Percentiles rank a stretch among this genome's conserved stretches.
phyloP scores from a whole-genome alignment of 208 protist genomes.

The Acanthamoeba triangularis region DNA sequence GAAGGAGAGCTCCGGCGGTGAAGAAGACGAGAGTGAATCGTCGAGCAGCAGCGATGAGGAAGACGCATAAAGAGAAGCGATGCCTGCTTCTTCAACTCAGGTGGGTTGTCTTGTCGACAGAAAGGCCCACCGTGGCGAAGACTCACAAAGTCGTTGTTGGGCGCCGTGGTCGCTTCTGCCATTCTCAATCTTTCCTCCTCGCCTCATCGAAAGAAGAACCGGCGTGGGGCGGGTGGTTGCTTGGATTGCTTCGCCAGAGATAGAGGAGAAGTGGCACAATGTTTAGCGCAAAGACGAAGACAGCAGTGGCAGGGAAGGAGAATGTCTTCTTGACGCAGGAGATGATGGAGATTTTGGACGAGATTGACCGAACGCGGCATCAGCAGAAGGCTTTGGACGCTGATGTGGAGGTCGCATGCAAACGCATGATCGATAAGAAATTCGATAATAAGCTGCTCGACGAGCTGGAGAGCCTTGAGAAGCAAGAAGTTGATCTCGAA shows the following conservation, averaged over 20 bases:
- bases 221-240: too few relatives aligned
- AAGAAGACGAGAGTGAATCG: too few relatives aligned
- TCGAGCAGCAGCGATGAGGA: not conserved
- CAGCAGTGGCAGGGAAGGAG: not conserved
- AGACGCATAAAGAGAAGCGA: not conserved
- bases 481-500: constrained; percentile 44
- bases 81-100: too few relatives aligned
- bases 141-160: too few relatives aligned
- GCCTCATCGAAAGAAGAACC: not conserved
- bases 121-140: not conserved
- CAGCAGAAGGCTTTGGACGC: not conserved
- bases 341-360: not conserved
- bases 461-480: constrained; percentile 34
- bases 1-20: too few relatives aligned
- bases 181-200: too few relatives aligned
- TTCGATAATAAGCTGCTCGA: constrained; percentile 45
- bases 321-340: not conserved
- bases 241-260: not conserved
- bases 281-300: not conserved
- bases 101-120: too few relatives aligned
- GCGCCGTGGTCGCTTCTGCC: too few relatives aligned
- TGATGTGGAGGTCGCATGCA: not conserved
- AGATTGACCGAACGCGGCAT: not conserved
- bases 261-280: not conserved
- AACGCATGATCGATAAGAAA: constrained; percentile 46